Evolutionary conservation across 2,329 filamentous ascomycete genomes (phyloP).

Genomic region (Magnaporthiopsis incrustans): DNA sequence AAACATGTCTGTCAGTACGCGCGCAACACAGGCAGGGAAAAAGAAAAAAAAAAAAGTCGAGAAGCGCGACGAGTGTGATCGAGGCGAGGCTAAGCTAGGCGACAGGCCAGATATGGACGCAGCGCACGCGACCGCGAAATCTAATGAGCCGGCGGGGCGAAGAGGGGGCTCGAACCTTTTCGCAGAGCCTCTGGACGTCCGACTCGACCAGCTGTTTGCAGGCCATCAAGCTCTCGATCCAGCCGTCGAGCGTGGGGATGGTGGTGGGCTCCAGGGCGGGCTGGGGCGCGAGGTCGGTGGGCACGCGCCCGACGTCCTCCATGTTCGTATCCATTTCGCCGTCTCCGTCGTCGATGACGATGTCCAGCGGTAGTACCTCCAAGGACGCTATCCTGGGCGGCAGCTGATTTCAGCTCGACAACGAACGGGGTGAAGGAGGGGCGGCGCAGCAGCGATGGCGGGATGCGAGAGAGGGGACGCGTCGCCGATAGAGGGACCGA

Average conservation of each 20-base stretch:
- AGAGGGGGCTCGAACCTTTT: slow-evolving; percentile 61
- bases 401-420: background rate
- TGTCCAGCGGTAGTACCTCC: background rate
- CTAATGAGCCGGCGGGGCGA: background rate
- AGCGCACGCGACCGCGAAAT: background rate
- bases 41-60: background rate
- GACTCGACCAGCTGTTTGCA: slow-evolving; percentile 96
- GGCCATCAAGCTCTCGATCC: slow-evolving; percentile 96
- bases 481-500: background rate
- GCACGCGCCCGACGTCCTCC: slow-evolving; percentile 90
- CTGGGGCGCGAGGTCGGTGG: slow-evolving; percentile 66
- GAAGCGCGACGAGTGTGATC: background rate
- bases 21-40: background rate
- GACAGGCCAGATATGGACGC: background rate
- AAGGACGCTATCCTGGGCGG: background rate
- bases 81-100: background rate
- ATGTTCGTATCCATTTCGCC: slow-evolving; percentile 87
- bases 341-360: background rate
- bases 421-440: background rate
- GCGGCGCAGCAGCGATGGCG: background rate
- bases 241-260: slow-evolving; percentile 89
- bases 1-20: background rate
- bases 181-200: slow-evolving; percentile 94
- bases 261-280: slow-evolving; percentile 69
- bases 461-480: background rate